Evolutionary conservation across 306 rosid species (phyloP).

Genomic region (Trifolium pratense): DNA sequence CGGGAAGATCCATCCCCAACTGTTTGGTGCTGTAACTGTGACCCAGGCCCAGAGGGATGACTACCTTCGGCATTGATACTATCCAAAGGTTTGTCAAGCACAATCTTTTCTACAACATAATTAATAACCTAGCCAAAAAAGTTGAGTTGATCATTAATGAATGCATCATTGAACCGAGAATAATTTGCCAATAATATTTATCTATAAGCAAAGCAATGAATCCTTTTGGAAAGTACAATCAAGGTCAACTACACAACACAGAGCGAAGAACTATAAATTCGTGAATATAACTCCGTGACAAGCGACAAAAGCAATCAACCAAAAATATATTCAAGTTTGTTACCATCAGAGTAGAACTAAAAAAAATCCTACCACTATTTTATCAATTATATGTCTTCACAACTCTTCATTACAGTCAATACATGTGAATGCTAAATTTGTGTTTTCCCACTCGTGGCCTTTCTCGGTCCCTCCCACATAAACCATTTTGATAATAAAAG

Average conservation of each 20-base stretch:
- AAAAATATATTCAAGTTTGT: background rate
- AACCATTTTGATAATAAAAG: background rate
- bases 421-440: background rate
- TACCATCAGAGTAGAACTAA: constrained; percentile 4
- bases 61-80: constrained; percentile 61
- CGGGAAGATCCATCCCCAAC: constrained; percentile 85
- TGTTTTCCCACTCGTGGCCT: background rate
- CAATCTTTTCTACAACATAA: constrained; percentile 90
- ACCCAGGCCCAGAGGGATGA: constrained; percentile 72
- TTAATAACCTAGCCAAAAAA: constrained; percentile 73
- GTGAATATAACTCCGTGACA: background rate
- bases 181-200: constrained; percentile 1
- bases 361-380: background rate
- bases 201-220: constrained; percentile 12
- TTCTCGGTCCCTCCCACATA: background rate
- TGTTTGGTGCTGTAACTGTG: constrained; percentile 56
- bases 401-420: no score
- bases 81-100: constrained; percentile 90
- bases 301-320: background rate
- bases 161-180: constrained; percentile 12
- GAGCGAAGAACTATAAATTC: background rate
- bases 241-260: constrained; percentile 15
- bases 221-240: constrained; percentile 28
- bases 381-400: background rate
- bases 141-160: constrained; percentile 6